Base-by-base conservation (phyloP, 345 rosid species). In the Mercurialis annua region DNA sequence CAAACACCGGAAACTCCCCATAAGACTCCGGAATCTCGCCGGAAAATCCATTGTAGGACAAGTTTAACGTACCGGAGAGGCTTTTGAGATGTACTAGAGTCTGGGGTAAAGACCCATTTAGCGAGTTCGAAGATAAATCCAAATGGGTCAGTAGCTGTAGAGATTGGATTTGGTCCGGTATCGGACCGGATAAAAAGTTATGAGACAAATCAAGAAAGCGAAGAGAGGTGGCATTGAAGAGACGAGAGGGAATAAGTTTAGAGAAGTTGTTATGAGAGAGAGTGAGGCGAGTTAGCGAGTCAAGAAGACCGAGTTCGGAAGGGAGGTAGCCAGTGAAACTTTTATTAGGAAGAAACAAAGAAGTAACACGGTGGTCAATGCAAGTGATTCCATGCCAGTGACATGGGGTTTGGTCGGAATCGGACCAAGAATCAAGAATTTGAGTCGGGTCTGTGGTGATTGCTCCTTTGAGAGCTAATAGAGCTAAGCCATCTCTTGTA, bases 391-490 rank as follows among this genome's bases (percentile, higher is more conserved):
- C 97, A 0, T 59, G 59, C 99, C 99, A 94, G 75, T 76, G 91
- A 65, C 99, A 94, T 0, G 99, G 99, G 10, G 80, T 84, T 2
- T 73, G 43, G 75, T 94, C 99, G 6, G 86, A 81, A 34, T 89
- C 95, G 2, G 82, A 77, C 99, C 99, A 94, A 0, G 90, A 79
- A 18, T 59, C 59, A 47, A 90, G 80, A 5, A 75, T 59, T 18
- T 77, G 75, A 64, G 90, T 76, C 24, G 97, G 97, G 78, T 94
- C 99, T 6, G 78, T 23, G 0, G 71, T 53, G 52, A 89, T 71
- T 46, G 97, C 97, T 15, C 87, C 85, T 75, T 89, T 94, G 55
- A 94, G 90, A 65, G 99, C 95, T 1, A 94, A 85, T 11, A 94
- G 94, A 17, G 97, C 85, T 12, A 94, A 82, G 11, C 99, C 99